Evolutionary conservation across 2,329 filamentous ascomycete species (phyloP).

Genomic region (Paecilomyces niveus): DNA sequence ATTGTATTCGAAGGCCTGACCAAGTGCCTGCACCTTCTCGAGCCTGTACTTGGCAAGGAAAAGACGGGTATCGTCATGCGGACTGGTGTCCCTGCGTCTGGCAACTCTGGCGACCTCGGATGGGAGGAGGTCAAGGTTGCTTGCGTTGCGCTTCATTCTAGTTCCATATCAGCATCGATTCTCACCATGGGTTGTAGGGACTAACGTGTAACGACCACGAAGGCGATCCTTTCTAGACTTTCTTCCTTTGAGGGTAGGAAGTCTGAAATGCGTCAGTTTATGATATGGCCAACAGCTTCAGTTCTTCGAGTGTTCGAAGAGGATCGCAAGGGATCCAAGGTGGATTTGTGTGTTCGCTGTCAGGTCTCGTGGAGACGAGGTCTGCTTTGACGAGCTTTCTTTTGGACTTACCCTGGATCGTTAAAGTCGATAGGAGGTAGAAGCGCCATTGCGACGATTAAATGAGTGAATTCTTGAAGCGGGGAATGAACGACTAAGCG

Average conservation of each 20-base stretch:
- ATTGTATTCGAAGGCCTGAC: neutral
- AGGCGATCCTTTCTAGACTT: neutral
- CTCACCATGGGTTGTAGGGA: neutral
- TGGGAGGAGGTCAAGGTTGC: neutral
- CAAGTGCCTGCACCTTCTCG: neutral
- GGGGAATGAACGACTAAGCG: neutral
- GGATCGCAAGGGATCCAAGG: neutral
- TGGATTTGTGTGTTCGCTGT: neutral
- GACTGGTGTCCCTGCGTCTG: neutral
- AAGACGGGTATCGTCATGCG: neutral
- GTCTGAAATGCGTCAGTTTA: neutral
- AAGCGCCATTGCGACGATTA: neutral
- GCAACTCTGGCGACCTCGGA: neutral
- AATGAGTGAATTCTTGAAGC: neutral
- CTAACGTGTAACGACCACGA: neutral
- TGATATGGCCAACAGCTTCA: neutral
- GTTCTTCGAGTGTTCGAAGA: neutral
- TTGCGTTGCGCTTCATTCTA: neutral
- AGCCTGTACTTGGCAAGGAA: neutral
- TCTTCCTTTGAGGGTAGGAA: conserved; percentile 1
- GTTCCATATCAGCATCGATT: neutral
- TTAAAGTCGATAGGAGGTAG: neutral
- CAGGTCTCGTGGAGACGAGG: neutral
- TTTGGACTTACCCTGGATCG: neutral
- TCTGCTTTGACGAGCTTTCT: neutral